Percentiles rank a stretch among this genome's conserved stretches.
phyloP scores from a whole-genome alignment of 129 eudicot genomes.

The Flaveria linearis region DNA sequence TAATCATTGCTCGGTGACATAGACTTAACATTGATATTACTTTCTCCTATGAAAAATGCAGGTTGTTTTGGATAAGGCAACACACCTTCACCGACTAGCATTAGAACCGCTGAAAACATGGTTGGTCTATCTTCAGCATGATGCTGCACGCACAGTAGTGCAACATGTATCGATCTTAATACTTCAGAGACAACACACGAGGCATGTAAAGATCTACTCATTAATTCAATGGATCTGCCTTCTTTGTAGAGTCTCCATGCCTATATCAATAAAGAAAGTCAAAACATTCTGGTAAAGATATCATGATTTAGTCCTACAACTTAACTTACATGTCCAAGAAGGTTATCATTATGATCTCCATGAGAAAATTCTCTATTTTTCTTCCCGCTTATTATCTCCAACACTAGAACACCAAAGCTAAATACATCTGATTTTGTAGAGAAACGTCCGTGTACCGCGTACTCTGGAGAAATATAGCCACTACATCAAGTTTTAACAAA shows the following conservation, averaged over 20 bases:
- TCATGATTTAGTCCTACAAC: background rate
- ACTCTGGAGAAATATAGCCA: constrained; percentile 35
- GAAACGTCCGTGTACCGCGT: constrained; percentile 27
- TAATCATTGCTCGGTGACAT: too few relatives aligned
- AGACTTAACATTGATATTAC: background rate
- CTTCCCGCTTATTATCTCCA: constrained; percentile 35
- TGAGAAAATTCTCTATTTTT: constrained; percentile 31
- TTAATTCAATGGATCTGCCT: background rate
- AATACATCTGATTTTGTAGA: constrained; percentile 33
- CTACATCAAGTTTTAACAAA: background rate
- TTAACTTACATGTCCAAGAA: constrained; percentile 45
- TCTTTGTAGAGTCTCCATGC: background rate
- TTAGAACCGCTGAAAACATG: background rate
- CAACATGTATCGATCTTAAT: background rate
- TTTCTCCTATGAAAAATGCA: background rate
- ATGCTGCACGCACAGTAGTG: background rate
- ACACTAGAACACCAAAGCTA: constrained; percentile 36
- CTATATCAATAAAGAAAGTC: background rate
- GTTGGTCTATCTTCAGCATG: background rate
- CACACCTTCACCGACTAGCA: background rate
- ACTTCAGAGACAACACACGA: background rate
- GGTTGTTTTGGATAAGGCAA: background rate
- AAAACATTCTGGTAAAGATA: background rate
- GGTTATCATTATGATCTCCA: constrained; percentile 34
- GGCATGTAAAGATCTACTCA: background rate